Percentiles rank a stretch among this genome's conserved stretches.
phyloP scores from a whole-genome alignment of 1,139 yeast species.

The Yamadazyma buinensis region DNA sequence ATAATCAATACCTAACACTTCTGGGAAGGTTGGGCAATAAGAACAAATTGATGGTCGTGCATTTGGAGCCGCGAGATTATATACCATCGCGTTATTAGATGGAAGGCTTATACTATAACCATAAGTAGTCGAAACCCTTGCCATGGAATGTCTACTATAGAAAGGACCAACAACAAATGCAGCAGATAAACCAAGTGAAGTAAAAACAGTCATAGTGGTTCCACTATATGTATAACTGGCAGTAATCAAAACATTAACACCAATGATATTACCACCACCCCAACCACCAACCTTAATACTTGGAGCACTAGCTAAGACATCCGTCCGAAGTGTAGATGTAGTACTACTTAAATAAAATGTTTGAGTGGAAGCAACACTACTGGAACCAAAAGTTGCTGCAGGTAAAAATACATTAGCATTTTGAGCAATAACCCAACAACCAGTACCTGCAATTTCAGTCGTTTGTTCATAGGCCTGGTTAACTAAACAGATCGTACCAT shows the following conservation, averaged over 20 bases:
- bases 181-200: too few relatives aligned
- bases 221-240: slow-evolving; percentile 10
- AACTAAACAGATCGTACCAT: slow-evolving; percentile 25
- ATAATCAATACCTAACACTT: too few relatives aligned
- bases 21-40: too few relatives aligned
- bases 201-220: slow-evolving; percentile 6
- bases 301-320: slow-evolving; percentile 12
- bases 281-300: slow-evolving; percentile 26
- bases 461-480: slow-evolving; percentile 20
- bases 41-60: too few relatives aligned
- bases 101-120: too few relatives aligned
- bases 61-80: too few relatives aligned
- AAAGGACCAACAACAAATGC: too few relatives aligned
- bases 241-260: slow-evolving; percentile 17
- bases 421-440: slow-evolving; percentile 23
- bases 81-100: too few relatives aligned
- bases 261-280: slow-evolving; percentile 27
- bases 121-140: slow-evolving; percentile 9
- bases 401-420: slow-evolving; percentile 16
- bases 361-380: slow-evolving; percentile 14
- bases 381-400: too few relatives aligned
- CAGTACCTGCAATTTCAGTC: slow-evolving; percentile 20
- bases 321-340: slow-evolving; percentile 13
- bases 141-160: slow-evolving; percentile 1
- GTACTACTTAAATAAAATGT: slow-evolving; percentile 14